phyloP scores from a whole-genome alignment of 2,329 filamentous ascomycete genomes.

The Diaporthe sp. region DNA sequence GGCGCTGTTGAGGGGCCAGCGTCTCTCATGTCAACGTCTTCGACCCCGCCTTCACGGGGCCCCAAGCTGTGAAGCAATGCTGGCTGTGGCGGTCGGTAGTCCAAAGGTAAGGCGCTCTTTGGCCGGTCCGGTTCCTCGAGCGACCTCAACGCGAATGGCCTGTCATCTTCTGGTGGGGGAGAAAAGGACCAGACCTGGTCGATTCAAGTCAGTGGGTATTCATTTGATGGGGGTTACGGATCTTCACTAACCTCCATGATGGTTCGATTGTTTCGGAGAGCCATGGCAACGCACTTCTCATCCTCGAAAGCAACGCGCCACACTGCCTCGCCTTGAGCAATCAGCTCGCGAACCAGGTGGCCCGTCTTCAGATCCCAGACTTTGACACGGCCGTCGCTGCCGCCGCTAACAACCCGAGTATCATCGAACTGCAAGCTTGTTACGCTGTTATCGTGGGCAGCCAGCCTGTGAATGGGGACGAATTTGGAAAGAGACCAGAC shows the following conservation, averaged over 20 bases:
- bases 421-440: slow-evolving; percentile 98
- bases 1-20: slow-evolving; percentile 69
- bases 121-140: slow-evolving; percentile 63
- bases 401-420: slow-evolving; percentile 93
- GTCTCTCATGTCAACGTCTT: slow-evolving; percentile 71
- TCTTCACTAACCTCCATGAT: slow-evolving; percentile 89
- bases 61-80: slow-evolving; percentile 49
- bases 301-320: slow-evolving; percentile 99
- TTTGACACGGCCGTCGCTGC: slow-evolving; percentile 97
- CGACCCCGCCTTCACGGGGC: slow-evolving; percentile 52
- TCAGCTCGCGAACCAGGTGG: slow-evolving; percentile 89
- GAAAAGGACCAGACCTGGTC: slow-evolving; percentile 93
- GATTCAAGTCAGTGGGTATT: slow-evolving; percentile 47
- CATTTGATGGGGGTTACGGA: background rate
- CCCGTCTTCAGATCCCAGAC: slow-evolving; percentile 98
- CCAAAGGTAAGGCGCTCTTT: slow-evolving; percentile 64
- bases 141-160: slow-evolving; percentile 62
- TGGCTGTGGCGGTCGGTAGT: slow-evolving; percentile 55
- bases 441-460: slow-evolving; percentile 98
- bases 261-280: slow-evolving; percentile 85
- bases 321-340: slow-evolving; percentile 91
- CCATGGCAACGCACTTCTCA: slow-evolving; percentile 97
- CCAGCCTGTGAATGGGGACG: slow-evolving; percentile 92
- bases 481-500: slow-evolving; percentile 96
- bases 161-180: slow-evolving; percentile 80